Base-by-base conservation (phyloP, 139 green algal species). In the Pleodorina starrii region DNA sequence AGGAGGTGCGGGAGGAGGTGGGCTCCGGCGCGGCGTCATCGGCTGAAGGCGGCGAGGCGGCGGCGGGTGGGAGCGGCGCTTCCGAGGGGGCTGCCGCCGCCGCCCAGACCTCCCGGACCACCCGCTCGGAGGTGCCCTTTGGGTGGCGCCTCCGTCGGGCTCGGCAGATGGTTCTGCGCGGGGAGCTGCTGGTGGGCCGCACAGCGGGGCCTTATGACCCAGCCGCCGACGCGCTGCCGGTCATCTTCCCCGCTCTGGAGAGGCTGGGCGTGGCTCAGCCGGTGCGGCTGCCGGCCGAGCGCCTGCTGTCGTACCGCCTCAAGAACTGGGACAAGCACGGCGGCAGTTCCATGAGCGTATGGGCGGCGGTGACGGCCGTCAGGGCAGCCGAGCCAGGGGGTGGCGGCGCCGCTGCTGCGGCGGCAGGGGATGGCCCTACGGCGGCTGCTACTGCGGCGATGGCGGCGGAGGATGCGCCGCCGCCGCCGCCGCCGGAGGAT, bases 261-360 rank as follows among this genome's bases (percentile, higher is more conserved):
- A 16, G 17, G 29, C 80, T 86, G 59, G 80, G 80, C 25, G 80
- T 76, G 7, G 50, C 14, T 43, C 57, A 75, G 42, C 80, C 80
- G 0, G 80, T 86, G 36, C 27, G 36, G n/a, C 35, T 73, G 54
- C 12, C 36, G 9, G 51, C n/a, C 10, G 14, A 46, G 12, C 16
- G 43, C 23, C 32, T 85, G 78, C 54, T 72, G 0, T 50, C 27
- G 48, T 69, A 48, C 48, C 77, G 77, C 21, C 29, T 21, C 54
- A 66, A 66, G 54, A 25, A 12, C 54, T 21, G 51, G 14, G 51
- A 17, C 51, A 60, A 17, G 14, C 14, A 25, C 54, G 54, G 54
- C 54, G 54, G 54, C 9, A 25, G 54, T 23, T 73, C 38, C 29
- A 29, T 23, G 42, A 25, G 12, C 23, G 7, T 66, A 6, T 36